Evolutionary conservation across 2,329 filamentous ascomycete genomes (phyloP), one percentile per base, ranked within the genome.

Genomic region (Sarocladiaceae sp.): DNA sequence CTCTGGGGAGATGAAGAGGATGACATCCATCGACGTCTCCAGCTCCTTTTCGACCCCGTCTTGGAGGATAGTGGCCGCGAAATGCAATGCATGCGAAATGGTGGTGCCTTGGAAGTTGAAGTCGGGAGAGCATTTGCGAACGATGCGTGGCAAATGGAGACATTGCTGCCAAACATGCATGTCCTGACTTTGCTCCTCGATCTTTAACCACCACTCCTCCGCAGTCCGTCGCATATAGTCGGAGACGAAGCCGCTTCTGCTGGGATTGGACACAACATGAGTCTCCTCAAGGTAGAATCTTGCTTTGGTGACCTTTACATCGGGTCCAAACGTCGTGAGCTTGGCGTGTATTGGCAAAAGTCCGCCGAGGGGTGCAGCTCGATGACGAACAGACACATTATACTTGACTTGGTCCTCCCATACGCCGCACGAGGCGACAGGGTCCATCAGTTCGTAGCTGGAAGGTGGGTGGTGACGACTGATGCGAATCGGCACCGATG

Each of bases 381-480:
- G 34, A 27, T 45, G 44, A 24, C 18, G 18, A 19, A 40, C 19
- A 11, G 44, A 40, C 5, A 32, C n/a, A 4, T 11, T 41, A 27
- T 41, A 45, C 10, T 45, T 27, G 5, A 20, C 39, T 12, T 39
- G 19, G 6, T 16, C 18, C 23, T 19, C 35, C 23, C 23, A 45
- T 33, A 23, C 41, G 12, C 44, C 44, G 26, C 32, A 26, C 7
- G 33, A 18, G 18, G 44, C 33, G 4, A 33, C 16, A 10, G 44
- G 33, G 35, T 45, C 44, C 44, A 45, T 31, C 10, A 45, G 44
- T 21, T 45, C 44, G 35, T 45, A 45, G 7, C 34, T 41, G 7
- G 44, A 45, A 3, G 27, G 20, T 15, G 34, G 19, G 2, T 33
- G 44, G 19, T 35, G 24, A 12, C 44, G 44, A 11, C 15, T 41